A percentile compares a stretch with the other conserved stretches of the same genome.
phyloP scores from a whole-genome alignment of 1,284 basidiomycete species.

The Cutaneotrichosporon sp. region DNA sequence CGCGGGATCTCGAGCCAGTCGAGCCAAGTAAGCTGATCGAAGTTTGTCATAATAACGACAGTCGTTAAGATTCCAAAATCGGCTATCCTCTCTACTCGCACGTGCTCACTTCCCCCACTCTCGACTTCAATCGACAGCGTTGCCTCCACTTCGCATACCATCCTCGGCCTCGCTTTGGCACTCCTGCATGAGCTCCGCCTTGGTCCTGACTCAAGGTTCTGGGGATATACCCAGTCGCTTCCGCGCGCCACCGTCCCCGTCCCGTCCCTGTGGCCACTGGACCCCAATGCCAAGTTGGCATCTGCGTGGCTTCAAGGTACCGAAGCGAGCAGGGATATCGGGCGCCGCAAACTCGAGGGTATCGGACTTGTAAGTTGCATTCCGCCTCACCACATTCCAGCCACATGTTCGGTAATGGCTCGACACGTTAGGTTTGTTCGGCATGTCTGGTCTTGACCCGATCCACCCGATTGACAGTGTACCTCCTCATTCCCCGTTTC shows the following conservation, averaged over 20 bases:
- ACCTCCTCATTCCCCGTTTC: too few relatives aligned
- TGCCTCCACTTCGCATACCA: constrained; percentile 28
- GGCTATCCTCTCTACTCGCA: constrained; percentile 46
- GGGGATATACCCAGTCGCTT: constrained; percentile 50
- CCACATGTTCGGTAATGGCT: too few relatives aligned
- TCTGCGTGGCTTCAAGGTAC: constrained; percentile 43
- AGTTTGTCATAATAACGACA: constrained; percentile 16
- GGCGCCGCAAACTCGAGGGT: constrained; percentile 35
- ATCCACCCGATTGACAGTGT: too few relatives aligned
- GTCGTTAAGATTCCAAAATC: constrained; percentile 51
- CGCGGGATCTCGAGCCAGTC: constrained; percentile 21
- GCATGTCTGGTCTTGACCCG: too few relatives aligned
- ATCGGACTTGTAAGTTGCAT: constrained; percentile 36
- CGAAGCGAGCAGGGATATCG: constrained; percentile 45
- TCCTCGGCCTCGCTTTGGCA: constrained; percentile 47
- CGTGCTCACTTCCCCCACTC: constrained; percentile 26
- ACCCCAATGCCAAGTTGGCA: constrained; percentile 38
- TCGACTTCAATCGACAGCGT: constrained; percentile 8
- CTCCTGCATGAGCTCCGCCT: constrained; percentile 52
- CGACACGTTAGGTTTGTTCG: too few relatives aligned
- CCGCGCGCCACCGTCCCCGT: constrained; percentile 45
- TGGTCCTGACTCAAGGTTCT: constrained; percentile 42
- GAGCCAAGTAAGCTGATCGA: constrained; percentile 24
- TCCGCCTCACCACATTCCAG: neutral
- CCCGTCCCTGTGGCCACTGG: constrained; percentile 48